Conservation (phyloP, 306 rosid species). For the Dryas alaskensis region DNA sequence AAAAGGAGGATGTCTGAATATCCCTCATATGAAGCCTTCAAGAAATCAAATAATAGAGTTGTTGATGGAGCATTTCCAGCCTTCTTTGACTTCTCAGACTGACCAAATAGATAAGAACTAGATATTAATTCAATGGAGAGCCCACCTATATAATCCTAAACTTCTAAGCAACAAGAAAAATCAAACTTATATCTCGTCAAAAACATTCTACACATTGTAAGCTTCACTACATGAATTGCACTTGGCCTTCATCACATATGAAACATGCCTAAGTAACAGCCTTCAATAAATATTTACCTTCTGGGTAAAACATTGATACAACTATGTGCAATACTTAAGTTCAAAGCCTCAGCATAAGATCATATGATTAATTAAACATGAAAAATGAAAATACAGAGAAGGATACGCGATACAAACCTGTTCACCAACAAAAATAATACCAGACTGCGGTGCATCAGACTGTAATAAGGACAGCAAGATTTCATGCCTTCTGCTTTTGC, state of each 20-base stretch:
- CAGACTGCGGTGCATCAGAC: slow-evolving; percentile 68
- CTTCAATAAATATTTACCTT: background rate
- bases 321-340: background rate
- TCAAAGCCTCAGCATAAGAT: background rate
- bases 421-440: slow-evolving; percentile 73
- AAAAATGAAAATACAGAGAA: slow-evolving; percentile 23
- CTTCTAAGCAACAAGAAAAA: background rate
- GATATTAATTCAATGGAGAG: background rate
- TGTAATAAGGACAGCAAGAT: slow-evolving; percentile 60
- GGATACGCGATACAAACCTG: slow-evolving; percentile 55
- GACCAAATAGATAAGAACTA: slow-evolving; percentile 20
- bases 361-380: slow-evolving; percentile 19
- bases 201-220: background rate
- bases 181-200: background rate
- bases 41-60: slow-evolving; percentile 59
- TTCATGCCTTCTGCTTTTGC: slow-evolving; percentile 49
- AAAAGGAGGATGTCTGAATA: slow-evolving; percentile 68
- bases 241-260: background rate
- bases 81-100: slow-evolving; percentile 85
- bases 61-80: slow-evolving; percentile 79
- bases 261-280: background rate
- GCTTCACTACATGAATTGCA: background rate
- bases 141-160: background rate
- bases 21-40: slow-evolving; percentile 63
- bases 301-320: slow-evolving; percentile 8